A percentile compares a stretch with the other conserved stretches of the same genome.
These are phyloP conservation scores for Paramarasmius palmivorus DNA, from an alignment of 1,284 basidiomycete species.

Conservation along the genomic window DNA sequence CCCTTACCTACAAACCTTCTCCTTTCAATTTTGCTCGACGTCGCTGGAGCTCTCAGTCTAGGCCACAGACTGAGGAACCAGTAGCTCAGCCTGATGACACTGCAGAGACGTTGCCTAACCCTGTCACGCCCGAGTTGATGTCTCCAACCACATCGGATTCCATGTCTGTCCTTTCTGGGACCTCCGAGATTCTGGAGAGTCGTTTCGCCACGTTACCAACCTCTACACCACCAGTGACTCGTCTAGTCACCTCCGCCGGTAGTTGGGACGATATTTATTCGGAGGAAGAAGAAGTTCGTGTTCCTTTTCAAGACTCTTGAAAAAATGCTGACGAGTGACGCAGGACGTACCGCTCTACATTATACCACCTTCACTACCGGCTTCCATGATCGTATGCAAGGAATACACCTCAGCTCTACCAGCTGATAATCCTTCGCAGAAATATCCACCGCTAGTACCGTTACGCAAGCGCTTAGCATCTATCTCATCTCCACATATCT, in stretches of 20 bases:
- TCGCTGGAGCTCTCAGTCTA: conserved; percentile 45
- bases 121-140: conserved; percentile 6
- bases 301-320: conserved; percentile 20
- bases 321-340: conserved; percentile 20
- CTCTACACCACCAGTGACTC: conserved; percentile 3
- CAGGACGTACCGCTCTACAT: conserved; percentile 28
- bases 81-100: neutral
- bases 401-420: neutral
- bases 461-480: conserved; percentile 37
- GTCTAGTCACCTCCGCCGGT: neutral
- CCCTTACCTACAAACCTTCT: conserved; percentile 47
- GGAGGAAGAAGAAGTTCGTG: conserved; percentile 27
- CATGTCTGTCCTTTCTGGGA: no score
- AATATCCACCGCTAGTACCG: conserved; percentile 23
- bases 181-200: no score
- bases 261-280: conserved; percentile 15
- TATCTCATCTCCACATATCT: conserved; percentile 36
- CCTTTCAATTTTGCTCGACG: conserved; percentile 55
- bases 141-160: conserved; percentile 10
- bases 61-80: conserved; percentile 23
- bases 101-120: conserved; percentile 19
- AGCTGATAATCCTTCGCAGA: conserved; percentile 8
- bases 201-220: neutral
- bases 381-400: neutral
- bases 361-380: conserved; percentile 26